Evolutionary conservation across 2,329 filamentous ascomycete species (phyloP), one percentile per base, ranked within the genome.

Genomic region (Trichoderma asperellum): DNA sequence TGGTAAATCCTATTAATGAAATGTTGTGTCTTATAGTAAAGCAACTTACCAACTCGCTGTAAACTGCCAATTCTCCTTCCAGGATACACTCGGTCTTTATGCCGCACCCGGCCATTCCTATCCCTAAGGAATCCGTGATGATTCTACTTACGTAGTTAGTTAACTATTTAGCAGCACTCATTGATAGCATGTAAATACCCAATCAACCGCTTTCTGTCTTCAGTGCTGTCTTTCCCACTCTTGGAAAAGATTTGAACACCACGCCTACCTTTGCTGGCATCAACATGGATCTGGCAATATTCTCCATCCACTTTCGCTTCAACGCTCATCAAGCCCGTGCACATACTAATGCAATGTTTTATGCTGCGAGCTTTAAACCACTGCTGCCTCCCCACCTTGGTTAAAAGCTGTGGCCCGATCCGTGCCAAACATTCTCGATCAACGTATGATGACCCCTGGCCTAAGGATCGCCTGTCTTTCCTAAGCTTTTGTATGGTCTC

Each of bases 291-390:
- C 77, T 97, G 94, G 73, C 92, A 96, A 73, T 96, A 97, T 78
- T 97, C 94, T 14, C 92, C 93, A 74, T 97, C 93, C 71, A 96
- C 88, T 76, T 97, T 97, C 63, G 89, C 85, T 77, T 97, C 93
- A 29, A 93, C 85, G 69, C 90, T 92, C 86, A 94, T 86, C 18
- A 86, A 82, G 0, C 84, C 83, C 5, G 82, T 84, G 2, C 86
- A 82, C 82, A 95, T 87, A 21, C 88, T 83, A 24, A 92, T 79
- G 76, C 92, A 95, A 76, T 96, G 87, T 70, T 93, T 90, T 73
- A 95, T 91, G 72, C 89, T 91, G 62, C 90, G 84, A 11, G 85
- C 89, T 75, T 92, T 92, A 57, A 86, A 79, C 85, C 89, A 92
- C 1, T 82, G 80, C 49, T 89, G 87, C 24, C 89, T 83, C 18